Evolutionary conservation across 1,284 basidiomycete species (phyloP), one percentile per base, ranked within the genome.

Genomic region (Sphaerobolus stellatus): DNA sequence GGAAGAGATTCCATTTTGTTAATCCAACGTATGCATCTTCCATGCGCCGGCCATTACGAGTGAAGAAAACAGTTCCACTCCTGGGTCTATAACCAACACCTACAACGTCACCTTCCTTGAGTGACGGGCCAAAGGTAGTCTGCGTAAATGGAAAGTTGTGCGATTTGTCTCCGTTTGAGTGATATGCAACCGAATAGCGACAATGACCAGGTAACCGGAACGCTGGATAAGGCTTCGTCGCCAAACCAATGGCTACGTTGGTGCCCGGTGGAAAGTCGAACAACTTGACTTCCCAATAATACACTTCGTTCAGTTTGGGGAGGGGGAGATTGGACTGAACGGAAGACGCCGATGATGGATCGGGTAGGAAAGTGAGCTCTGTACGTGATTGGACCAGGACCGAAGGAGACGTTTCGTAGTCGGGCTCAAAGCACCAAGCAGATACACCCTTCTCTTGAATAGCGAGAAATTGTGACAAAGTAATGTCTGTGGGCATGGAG

Each of bases 371-470:
- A 1, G 93, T 96, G 64, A 98, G 89, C 71, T 98, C 94, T 0
- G 94, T 98, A 48, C 94, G 85, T 5, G 91, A 86, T 64, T 96
- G 92, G 40, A 98, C 94, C 44, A 96, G 82, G 44, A 97, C 78
- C 5, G 90, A 92, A 56, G 92, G 87, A 67, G 94, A 84, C 47
- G 91, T 88, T 71, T 98, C 94, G 68, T 94, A 96, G 70, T 98
- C 94, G 40, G 94, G 95, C 69, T 98, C 94, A 66, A 98, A 98
- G 18, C 86, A 92, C 94, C 94, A 98, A 6, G 94, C 94, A 24
- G 94, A 94, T 40, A 98, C 94, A 59, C 94, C 94, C 68, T 98
- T 98, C 74, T 98, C 94, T 70, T 98, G 94, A 58, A 98, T 98
- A 22, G 94, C 94, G 29, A 98, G 83, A 73, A 97, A 98, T 66